Evolutionary conservation across 345 rosid species (phyloP).

Genomic region (Litchi chinensis): DNA sequence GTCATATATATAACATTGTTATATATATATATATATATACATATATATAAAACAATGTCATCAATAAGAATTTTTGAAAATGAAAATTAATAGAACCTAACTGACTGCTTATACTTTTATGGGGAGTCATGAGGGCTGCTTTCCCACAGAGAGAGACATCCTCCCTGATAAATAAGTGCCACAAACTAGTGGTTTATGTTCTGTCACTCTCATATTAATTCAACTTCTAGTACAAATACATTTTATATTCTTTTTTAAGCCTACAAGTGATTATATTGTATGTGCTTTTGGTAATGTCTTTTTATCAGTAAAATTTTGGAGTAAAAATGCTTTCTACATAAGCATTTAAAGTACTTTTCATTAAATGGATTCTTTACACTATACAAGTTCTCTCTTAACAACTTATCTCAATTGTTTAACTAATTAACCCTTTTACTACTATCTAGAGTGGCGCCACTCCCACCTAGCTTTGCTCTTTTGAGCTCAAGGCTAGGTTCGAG

Average conservation of each 20-base stretch:
- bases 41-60: not conserved
- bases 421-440: too few relatives aligned
- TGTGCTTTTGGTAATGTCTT: not conserved
- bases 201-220: conserved; percentile 1
- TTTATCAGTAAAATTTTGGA: not conserved
- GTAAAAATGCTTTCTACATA: too few relatives aligned
- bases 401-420: too few relatives aligned
- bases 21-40: too few relatives aligned
- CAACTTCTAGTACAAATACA: not conserved
- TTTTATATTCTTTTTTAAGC: not conserved
- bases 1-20: too few relatives aligned
- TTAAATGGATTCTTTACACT: too few relatives aligned
- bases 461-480: too few relatives aligned
- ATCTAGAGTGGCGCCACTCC: too few relatives aligned
- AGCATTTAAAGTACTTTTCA: too few relatives aligned
- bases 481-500: too few relatives aligned
- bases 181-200: not conserved
- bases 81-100: not conserved
- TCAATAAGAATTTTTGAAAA: not conserved
- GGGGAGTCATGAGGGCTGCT: conserved; percentile 1
- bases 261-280: not conserved
- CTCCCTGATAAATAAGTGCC: not conserved
- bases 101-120: not conserved
- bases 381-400: too few relatives aligned
- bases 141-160: not conserved